Percentiles rank a stretch among this genome's conserved stretches.
phyloP scores from a whole-genome alignment of 2,329 filamentous ascomycete species.

The Trematosphaeria pertusa region DNA sequence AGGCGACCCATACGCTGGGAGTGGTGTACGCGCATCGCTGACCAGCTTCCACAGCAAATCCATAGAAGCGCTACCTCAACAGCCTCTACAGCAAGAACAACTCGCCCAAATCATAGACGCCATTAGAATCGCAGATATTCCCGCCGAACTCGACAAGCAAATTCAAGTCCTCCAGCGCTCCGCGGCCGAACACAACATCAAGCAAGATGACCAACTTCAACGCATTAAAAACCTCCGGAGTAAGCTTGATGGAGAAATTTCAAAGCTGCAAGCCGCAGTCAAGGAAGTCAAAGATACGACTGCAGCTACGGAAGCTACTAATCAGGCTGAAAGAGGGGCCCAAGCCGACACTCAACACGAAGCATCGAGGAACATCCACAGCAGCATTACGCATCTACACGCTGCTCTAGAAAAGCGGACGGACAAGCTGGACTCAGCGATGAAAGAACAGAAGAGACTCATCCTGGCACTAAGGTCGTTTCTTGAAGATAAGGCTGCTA shows the following conservation, averaged over 20 bases:
- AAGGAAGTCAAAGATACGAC: constrained; percentile 1
- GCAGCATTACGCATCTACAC: no score
- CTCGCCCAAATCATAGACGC: constrained; percentile 4
- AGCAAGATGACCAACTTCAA: constrained; percentile 1
- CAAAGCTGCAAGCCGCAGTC: neutral
- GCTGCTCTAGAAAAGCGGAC: no score
- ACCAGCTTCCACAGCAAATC: neutral
- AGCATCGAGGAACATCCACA: no score
- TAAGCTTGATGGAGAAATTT: neutral
- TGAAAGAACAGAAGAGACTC: neutral
- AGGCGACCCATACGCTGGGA: neutral
- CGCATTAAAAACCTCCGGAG: constrained; percentile 1
- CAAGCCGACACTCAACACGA: no score
- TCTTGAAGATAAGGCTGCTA: constrained; percentile 4
- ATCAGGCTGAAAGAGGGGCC: no score
- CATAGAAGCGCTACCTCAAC: neutral
- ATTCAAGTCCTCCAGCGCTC: constrained; percentile 4
- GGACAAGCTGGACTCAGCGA: neutral
- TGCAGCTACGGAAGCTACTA: no score
- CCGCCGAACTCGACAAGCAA: constrained; percentile 5
- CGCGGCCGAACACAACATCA: neutral
- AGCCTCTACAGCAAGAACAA: constrained; percentile 1
- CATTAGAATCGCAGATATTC: constrained; percentile 6
- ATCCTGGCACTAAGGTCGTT: neutral
- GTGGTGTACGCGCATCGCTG: neutral